Evolutionary conservation across 345 rosid genomes (phyloP).

Genomic region (Litchi chinensis): DNA sequence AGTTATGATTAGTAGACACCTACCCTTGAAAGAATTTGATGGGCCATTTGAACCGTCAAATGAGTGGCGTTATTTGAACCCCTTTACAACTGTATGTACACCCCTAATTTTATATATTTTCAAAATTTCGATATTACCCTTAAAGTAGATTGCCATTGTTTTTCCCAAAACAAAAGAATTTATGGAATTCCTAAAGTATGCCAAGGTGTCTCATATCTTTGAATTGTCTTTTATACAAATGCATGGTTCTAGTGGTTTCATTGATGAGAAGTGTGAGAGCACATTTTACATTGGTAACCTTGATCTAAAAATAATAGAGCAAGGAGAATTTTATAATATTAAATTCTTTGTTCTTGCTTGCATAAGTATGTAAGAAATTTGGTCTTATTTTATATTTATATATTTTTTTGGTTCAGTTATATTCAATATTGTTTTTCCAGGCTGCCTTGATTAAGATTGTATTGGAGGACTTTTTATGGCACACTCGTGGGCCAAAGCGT

Average conservation of each 20-base stretch:
- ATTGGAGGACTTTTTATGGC: constrained; percentile 57
- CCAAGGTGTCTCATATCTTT: constrained; percentile 3
- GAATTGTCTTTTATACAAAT: constrained; percentile 16
- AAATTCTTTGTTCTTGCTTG: neutral
- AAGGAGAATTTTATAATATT: constrained; percentile 29
- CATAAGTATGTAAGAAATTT: neutral
- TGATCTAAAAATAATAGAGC: constrained; percentile 86
- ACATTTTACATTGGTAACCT: constrained; percentile 82
- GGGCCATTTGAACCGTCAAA: no score
- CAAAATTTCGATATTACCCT: no score
- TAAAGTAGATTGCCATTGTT: no score
- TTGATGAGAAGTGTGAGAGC: constrained; percentile 68
- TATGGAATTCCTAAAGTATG: neutral
- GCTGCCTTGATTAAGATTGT: constrained; percentile 77
- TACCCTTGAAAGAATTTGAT: no score
- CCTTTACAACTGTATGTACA: no score
- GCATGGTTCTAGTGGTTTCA: constrained; percentile 56
- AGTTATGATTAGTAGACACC: no score
- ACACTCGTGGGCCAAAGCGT: no score
- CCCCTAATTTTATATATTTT: no score
- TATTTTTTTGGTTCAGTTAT: neutral
- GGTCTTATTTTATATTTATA: neutral
- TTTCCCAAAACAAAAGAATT: neutral
- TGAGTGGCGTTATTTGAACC: no score
- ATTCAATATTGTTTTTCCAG: constrained; percentile 28